These are phyloP conservation scores for Pythium guiyangense DNA, from an alignment of 352 stramenopile species.

Conservation along the genomic window DNA sequence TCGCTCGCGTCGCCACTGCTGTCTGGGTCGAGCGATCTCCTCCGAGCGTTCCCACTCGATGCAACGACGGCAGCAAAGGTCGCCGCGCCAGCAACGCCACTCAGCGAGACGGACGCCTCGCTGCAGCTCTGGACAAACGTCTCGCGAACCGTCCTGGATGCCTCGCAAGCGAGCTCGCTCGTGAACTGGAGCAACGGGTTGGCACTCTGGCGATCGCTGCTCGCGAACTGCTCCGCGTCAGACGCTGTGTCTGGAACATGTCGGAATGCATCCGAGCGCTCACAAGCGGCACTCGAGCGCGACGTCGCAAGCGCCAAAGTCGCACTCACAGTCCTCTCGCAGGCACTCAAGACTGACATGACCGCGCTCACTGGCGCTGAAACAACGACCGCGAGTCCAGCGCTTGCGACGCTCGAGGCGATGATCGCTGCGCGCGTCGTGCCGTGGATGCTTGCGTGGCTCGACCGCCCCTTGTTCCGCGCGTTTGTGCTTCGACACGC, in stretches of 20 bases:
- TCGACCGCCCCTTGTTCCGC: slow-evolving; percentile 33
- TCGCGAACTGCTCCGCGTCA: slow-evolving; percentile 32
- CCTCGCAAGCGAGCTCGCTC: slow-evolving; percentile 24
- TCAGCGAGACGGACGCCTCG: neutral
- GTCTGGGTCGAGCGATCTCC: slow-evolving; percentile 10
- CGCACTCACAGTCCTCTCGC: neutral
- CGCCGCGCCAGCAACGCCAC: neutral
- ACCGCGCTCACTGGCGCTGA: neutral
- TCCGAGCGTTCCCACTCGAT: slow-evolving; percentile 21
- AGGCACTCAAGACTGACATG: neutral
- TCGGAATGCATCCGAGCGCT: neutral
- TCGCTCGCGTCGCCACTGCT: slow-evolving; percentile 1
- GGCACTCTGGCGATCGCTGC: slow-evolving; percentile 31
- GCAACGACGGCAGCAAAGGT: neutral
- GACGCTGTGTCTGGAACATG: slow-evolving; percentile 22
- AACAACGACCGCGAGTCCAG: neutral
- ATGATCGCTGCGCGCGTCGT: slow-evolving; percentile 26
- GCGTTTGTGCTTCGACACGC: slow-evolving; percentile 29
- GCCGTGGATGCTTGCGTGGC: slow-evolving; percentile 35
- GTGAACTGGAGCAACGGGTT: slow-evolving; percentile 28
- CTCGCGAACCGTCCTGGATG: slow-evolving; percentile 23
- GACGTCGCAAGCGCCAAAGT: slow-evolving; percentile 1
- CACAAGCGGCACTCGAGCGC: neutral
- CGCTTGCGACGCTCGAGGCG: neutral
- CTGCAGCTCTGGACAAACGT: slow-evolving; percentile 10